These are phyloP conservation scores for Phytophthora palmivora DNA, from an alignment of 352 stramenopile genomes.

Conservation along the genomic window DNA sequence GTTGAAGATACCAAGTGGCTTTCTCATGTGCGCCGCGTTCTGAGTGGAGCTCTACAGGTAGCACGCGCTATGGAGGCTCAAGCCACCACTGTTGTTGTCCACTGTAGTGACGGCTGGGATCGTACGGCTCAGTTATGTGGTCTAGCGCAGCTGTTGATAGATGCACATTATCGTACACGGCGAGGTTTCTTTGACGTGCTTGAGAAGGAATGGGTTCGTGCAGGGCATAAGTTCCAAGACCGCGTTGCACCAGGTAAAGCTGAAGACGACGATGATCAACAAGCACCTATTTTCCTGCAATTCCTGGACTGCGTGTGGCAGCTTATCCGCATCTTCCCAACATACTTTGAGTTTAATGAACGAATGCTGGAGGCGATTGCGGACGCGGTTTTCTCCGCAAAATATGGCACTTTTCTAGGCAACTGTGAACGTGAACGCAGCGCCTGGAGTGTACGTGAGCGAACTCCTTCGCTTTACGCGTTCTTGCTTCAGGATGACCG, in stretches of 20 bases:
- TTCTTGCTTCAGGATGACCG: conserved; percentile 54
- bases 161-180: conserved; percentile 88
- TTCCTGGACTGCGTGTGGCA: conserved; percentile 93
- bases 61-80: conserved; percentile 72
- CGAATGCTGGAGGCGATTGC: conserved; percentile 72
- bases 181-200: conserved; percentile 82
- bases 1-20: conserved; percentile 89
- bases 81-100: conserved; percentile 84
- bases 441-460: conserved; percentile 52
- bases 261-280: conserved; percentile 77
- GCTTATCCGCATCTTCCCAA: conserved; percentile 79
- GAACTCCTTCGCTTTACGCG: conserved; percentile 79
- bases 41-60: conserved; percentile 73
- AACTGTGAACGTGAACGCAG: conserved; percentile 87
- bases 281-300: conserved; percentile 90
- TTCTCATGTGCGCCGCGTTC: conserved; percentile 68
- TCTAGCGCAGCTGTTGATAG: conserved; percentile 89
- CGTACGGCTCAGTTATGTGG: conserved; percentile 87
- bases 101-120: conserved; percentile 94
- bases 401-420: conserved; percentile 88
- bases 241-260: conserved; percentile 70
- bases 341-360: conserved; percentile 88
- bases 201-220: conserved; percentile 88
- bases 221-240: conserved; percentile 92
- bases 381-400: conserved; percentile 75